These are phyloP conservation scores for Canna indica DNA, from an alignment of 176 grass and related monocot genomes.

Conservation along the genomic window DNA sequence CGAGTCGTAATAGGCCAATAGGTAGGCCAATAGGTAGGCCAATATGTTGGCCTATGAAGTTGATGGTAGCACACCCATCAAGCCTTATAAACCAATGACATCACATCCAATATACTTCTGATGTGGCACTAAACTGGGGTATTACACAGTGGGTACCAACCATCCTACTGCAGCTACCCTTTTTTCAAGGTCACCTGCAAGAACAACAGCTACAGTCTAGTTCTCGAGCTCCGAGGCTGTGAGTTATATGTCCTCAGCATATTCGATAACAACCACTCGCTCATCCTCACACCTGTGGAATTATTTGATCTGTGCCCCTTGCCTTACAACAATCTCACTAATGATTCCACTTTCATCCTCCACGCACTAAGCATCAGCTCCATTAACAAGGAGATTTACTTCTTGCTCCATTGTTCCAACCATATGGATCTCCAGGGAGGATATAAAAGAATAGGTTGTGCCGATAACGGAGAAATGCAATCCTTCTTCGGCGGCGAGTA, in stretches of 20 bases:
- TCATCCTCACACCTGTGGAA: slow-evolving; percentile 18
- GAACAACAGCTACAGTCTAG: background rate
- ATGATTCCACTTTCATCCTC: background rate
- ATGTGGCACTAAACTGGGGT: too few relatives aligned
- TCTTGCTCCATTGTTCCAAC: slow-evolving; percentile 32
- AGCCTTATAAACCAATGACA: too few relatives aligned
- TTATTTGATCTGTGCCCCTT: slow-evolving; percentile 24
- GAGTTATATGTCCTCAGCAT: slow-evolving; percentile 24
- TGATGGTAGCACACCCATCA: too few relatives aligned
- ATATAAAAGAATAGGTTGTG: background rate
- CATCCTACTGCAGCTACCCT: slow-evolving; percentile 1
- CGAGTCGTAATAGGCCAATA: too few relatives aligned
- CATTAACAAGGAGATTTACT: slow-evolving; percentile 34
- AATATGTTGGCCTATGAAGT: too few relatives aligned
- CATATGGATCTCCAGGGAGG: background rate
- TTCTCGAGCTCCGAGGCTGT: slow-evolving; percentile 18
- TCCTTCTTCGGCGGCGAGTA: slow-evolving; percentile 6
- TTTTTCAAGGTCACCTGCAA: slow-evolving; percentile 32
- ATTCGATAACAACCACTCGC: slow-evolving; percentile 37
- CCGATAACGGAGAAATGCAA: fast-evolving
- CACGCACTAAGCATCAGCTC: slow-evolving; percentile 23
- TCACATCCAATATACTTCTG: too few relatives aligned
- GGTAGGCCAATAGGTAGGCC: too few relatives aligned
- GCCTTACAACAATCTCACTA: slow-evolving; percentile 32
- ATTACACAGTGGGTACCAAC: background rate